Conservation (phyloP, 305 asterid species). For the Solanum hybrid region DNA sequence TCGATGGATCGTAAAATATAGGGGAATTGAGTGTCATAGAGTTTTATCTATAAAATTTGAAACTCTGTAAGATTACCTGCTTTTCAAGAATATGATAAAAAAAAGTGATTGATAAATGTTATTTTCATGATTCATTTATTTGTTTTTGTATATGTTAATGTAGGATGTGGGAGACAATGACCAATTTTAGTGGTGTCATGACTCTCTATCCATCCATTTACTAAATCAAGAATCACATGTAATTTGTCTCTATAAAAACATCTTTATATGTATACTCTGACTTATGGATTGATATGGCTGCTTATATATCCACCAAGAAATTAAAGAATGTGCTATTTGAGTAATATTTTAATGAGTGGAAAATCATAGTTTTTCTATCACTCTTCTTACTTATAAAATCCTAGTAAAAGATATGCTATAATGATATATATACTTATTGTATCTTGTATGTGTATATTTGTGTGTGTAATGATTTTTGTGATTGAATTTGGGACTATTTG, state of each 20-base stretch:
- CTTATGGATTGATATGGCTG: neutral
- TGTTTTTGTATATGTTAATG: neutral
- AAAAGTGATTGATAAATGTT: neutral
- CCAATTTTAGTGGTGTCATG: neutral
- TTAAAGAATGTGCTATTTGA: neutral
- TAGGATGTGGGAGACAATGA: conserved; percentile 5
- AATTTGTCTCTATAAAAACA: neutral
- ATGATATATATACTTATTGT: neutral
- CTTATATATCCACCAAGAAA: neutral
- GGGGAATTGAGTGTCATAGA: neutral
- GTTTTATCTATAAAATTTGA: neutral
- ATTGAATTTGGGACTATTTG: neutral
- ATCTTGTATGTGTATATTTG: neutral
- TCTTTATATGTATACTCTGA: neutral
- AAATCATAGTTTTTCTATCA: neutral
- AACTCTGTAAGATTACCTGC: fast-evolving
- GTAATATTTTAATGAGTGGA: neutral
- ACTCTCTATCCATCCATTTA: neutral
- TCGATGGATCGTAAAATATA: neutral
- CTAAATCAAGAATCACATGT: neutral
- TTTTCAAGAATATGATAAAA: neutral
- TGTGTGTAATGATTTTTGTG: neutral
- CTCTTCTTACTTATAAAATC: neutral
- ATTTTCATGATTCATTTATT: neutral
- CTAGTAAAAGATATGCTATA: neutral